phyloP scores from a whole-genome alignment of 768 basidiomycete genomes.

The Kwoniella newhampshirensis region DNA sequence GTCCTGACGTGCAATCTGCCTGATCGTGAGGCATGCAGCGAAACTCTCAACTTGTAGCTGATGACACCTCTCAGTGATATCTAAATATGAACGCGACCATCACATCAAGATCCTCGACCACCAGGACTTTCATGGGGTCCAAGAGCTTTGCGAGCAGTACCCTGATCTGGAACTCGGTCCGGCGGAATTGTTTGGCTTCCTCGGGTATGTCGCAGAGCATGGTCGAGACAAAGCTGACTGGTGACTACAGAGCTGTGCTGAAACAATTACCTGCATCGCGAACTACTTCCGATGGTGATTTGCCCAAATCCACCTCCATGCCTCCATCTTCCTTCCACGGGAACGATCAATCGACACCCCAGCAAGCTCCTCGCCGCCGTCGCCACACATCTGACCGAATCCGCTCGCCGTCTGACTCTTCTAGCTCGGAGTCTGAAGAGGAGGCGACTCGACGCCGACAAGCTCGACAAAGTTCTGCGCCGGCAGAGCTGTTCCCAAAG shows the following conservation, averaged over 20 bases:
- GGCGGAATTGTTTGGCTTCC: conserved; percentile 36
- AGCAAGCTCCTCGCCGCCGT: conserved; percentile 15
- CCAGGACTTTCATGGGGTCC: conserved; percentile 25
- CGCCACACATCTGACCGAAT: conserved; percentile 36
- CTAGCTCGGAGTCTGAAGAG: conserved; percentile 29
- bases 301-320: conserved; percentile 34
- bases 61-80: conserved; percentile 22
- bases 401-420: conserved; percentile 36
- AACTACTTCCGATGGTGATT: conserved; percentile 8
- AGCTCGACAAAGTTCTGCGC: conserved; percentile 22
- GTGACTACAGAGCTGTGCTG: conserved; percentile 1
- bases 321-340: conserved; percentile 33
- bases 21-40: conserved; percentile 38
- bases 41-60: too few relatives aligned
- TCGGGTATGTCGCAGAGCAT: conserved; percentile 18
- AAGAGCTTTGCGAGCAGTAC: conserved; percentile 26
- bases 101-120: conserved; percentile 35
- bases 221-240: background rate
- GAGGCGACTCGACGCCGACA: conserved; percentile 6
- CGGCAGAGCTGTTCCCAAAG: conserved; percentile 22
- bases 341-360: conserved; percentile 22
- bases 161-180: conserved; percentile 30
- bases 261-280: conserved; percentile 9
- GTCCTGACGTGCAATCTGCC: conserved; percentile 38
- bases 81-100: conserved; percentile 30